Evolutionary conservation across 176 grass and related monocot species (phyloP).

Genomic region (Miscanthus lutarioriparius): DNA sequence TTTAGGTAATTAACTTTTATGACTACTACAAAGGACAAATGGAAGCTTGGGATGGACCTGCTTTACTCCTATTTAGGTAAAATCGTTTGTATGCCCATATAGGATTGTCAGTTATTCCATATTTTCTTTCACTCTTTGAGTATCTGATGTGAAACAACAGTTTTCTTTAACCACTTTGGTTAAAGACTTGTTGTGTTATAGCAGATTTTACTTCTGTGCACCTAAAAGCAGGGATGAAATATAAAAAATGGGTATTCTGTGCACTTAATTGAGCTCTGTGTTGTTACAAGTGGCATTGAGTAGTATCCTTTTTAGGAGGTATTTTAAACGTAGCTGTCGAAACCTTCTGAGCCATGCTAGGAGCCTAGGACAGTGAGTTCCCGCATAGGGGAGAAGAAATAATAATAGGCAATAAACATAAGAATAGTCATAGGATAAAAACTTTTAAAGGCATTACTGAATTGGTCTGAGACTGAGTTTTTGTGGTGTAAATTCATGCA

Average conservation of each 20-base stretch:
- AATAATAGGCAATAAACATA: background rate
- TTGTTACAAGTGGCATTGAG: background rate
- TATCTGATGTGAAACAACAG: constrained; percentile 25
- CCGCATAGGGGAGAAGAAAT: constrained; percentile 9
- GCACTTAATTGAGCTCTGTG: constrained; percentile 5
- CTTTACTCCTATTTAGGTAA: constrained; percentile 98
- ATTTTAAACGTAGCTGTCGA: constrained; percentile 8
- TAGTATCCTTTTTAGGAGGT: constrained; percentile 2
- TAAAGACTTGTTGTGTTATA: constrained; percentile 11
- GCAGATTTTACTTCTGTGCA: constrained; percentile 35
- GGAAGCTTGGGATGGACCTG: constrained; percentile 99
- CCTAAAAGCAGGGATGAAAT: constrained; percentile 15
- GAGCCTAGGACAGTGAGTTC: constrained; percentile 2
- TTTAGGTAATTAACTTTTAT: constrained; percentile 95
- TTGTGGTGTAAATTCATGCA: background rate
- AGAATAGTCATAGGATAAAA: background rate
- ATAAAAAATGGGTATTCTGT: background rate
- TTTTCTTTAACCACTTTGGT: constrained; percentile 31
- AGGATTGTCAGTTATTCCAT: background rate
- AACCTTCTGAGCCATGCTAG: constrained; percentile 13
- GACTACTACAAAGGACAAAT: constrained; percentile 99
- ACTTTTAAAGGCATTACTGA: background rate
- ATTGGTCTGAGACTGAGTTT: background rate
- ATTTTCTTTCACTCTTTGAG: constrained; percentile 42
- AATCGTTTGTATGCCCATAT: constrained; percentile 12